Percentiles rank a stretch among this genome's conserved stretches.
phyloP scores from a whole-genome alignment of 495 filamentous ascomycete genomes.

The Penicillium odoratum region DNA sequence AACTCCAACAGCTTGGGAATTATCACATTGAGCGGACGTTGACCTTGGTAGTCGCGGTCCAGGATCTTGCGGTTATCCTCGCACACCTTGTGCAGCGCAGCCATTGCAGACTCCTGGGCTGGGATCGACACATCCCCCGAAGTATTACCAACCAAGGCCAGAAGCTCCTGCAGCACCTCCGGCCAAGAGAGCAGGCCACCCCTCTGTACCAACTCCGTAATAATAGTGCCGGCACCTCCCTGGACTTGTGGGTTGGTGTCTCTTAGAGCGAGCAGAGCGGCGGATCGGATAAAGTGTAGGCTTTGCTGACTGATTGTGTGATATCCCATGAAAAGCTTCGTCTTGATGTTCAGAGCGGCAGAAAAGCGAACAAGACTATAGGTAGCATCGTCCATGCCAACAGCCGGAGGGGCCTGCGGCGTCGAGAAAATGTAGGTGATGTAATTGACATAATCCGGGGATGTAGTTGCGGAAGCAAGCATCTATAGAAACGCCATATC shows the following conservation, averaged over 20 bases:
- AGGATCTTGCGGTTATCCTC: slow-evolving; percentile 90
- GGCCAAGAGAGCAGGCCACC: slow-evolving; percentile 91
- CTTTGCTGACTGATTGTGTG: slow-evolving; percentile 68
- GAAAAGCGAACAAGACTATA: slow-evolving; percentile 80
- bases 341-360: slow-evolving; percentile 92
- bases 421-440: slow-evolving; percentile 87
- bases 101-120: slow-evolving; percentile 91
- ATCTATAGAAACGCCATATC: slow-evolving; percentile 56
- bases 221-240: slow-evolving; percentile 85
- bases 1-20: slow-evolving; percentile 91
- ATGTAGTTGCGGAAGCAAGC: slow-evolving; percentile 86
- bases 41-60: slow-evolving; percentile 80
- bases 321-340: slow-evolving; percentile 73
- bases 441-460: slow-evolving; percentile 96
- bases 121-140: slow-evolving; percentile 62
- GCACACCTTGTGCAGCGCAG: slow-evolving; percentile 89
- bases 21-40: slow-evolving; percentile 82
- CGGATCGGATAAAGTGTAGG: slow-evolving; percentile 72
- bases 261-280: slow-evolving; percentile 73
- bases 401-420: slow-evolving; percentile 54
- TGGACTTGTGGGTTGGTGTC: slow-evolving; percentile 82
- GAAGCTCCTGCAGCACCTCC: slow-evolving; percentile 77
- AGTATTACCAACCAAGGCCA: slow-evolving; percentile 73
- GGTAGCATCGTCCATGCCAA: slow-evolving; percentile 55
- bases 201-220: slow-evolving; percentile 86